Evolutionary conservation across 768 basidiomycete genomes (phyloP), one percentile per base, ranked within the genome.

Genomic region (Podaxis sp.): DNA sequence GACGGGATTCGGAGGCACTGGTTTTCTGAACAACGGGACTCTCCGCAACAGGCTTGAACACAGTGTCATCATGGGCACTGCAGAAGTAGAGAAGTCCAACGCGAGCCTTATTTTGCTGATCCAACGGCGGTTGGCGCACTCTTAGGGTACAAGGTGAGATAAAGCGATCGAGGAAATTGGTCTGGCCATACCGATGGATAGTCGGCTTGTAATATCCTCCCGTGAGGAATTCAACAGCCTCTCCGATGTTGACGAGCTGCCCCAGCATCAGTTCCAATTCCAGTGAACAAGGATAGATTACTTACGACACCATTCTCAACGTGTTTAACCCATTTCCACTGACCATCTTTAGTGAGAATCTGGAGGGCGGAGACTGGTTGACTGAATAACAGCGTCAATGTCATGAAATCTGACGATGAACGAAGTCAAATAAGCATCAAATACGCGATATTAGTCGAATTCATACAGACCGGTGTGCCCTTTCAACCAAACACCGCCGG

Each of bases 141-240:
- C 82, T 74, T 33, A 8, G 22, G 39, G 13, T 36, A n/a, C 12
- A 19, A 22, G 4, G 13, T 62, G 33, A 59, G 30, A 15, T 62
- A 5, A 19, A 33, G 12, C 12, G 48, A 3, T 17, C 24, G 30
- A 38, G 15, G 13, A 42, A 24, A 28, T 38, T 51, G 24, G 33
- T n/a, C 26, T 17, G 15, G 4, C 28, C 61, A 33, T 54, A 70
- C 61, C 71, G 64, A 68, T 84, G 82, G 55, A 82, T 81, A 0
- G 82, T 82, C 15, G 77, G 79, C n/a, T 75, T 76, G 68, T 82
- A 82, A 64, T 71, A 81, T 6, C 81, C 79, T 0, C 81, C 81
- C 6, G 78, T 80, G 22, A 83, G 71, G 70, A 81, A 82, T 44
- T 82, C 79, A 51, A 84, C 68, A 4, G 77, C 73, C 64, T 84